These are phyloP conservation scores for Friedmanniomyces simplex DNA, from an alignment of 495 filamentous ascomycete genomes.

Conservation along the genomic window DNA sequence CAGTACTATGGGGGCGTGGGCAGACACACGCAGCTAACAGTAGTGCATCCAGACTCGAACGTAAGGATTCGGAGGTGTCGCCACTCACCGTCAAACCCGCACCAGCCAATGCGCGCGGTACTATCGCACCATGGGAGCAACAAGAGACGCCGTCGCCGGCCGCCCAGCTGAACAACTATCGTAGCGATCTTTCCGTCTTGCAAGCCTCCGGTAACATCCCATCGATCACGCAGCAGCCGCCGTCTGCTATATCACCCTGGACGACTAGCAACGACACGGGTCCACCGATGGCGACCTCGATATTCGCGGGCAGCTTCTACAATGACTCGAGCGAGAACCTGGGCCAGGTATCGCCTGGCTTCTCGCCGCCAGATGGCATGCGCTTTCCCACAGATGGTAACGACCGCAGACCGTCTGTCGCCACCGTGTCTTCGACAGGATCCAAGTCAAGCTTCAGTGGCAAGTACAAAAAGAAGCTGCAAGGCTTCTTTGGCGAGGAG, in stretches of 20 bases:
- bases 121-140: conserved; percentile 32
- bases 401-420: conserved; percentile 75
- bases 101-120: conserved; percentile 26
- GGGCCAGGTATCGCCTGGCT: conserved; percentile 54
- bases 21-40: conserved; percentile 6
- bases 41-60: conserved; percentile 19
- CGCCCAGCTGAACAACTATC: conserved; percentile 39
- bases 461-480: conserved; percentile 57
- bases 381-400: conserved; percentile 63
- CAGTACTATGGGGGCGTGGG: neutral
- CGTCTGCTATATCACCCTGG: conserved; percentile 37
- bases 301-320: conserved; percentile 41
- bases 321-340: conserved; percentile 58
- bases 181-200: conserved; percentile 59
- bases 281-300: conserved; percentile 28
- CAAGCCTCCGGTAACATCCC: conserved; percentile 47
- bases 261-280: conserved; percentile 20
- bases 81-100: conserved; percentile 33
- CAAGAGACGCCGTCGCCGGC: conserved; percentile 8
- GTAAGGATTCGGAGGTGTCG: conserved; percentile 31
- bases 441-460: conserved; percentile 69
- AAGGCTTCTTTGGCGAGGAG: conserved; percentile 84
- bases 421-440: conserved; percentile 81
- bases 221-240: conserved; percentile 45
- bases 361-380: conserved; percentile 56